Conservation (phyloP, 768 basidiomycete species). For the Mycena leptocephala region DNA sequence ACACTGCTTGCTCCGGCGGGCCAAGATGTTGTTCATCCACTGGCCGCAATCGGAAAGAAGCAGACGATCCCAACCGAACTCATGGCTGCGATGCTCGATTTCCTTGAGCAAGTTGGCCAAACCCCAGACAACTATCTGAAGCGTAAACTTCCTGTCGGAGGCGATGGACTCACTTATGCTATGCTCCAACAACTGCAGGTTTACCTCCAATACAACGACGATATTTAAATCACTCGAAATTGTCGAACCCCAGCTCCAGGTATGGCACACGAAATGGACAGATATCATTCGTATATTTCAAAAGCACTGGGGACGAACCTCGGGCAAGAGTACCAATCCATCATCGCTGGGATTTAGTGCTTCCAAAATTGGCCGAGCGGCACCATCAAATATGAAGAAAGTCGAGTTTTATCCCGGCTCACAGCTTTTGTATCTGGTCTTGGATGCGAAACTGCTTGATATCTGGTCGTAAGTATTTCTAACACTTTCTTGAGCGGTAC, state of each 20-base stretch:
- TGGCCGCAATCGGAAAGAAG: neutral
- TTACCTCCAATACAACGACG: constrained; percentile 34
- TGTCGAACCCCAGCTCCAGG: too few species aligned
- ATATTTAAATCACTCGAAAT: too few species aligned
- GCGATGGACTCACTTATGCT: constrained; percentile 57
- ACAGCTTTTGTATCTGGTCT: constrained; percentile 42
- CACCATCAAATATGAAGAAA: too few species aligned
- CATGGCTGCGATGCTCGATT: neutral
- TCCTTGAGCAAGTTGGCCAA: constrained; percentile 20
- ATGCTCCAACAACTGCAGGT: constrained; percentile 35
- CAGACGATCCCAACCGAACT: neutral
- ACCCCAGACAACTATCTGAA: constrained; percentile 35
- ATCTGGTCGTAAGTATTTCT: constrained; percentile 47
- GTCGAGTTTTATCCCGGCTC: constrained; percentile 43
- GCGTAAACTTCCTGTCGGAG: too few species aligned
- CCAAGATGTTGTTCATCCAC: neutral
- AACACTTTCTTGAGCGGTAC: neutral
- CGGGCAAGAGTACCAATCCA: constrained; percentile 40
- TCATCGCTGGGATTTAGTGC: constrained; percentile 51
- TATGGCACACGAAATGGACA: too few species aligned
- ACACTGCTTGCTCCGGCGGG: neutral
- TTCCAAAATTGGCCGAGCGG: constrained; percentile 43
- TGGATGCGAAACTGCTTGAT: constrained; percentile 50
- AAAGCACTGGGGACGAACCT: constrained; percentile 47
- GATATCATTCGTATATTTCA: constrained; percentile 40